Conservation (phyloP, 768 basidiomycete genomes). For the Asterophora parasitica region DNA sequence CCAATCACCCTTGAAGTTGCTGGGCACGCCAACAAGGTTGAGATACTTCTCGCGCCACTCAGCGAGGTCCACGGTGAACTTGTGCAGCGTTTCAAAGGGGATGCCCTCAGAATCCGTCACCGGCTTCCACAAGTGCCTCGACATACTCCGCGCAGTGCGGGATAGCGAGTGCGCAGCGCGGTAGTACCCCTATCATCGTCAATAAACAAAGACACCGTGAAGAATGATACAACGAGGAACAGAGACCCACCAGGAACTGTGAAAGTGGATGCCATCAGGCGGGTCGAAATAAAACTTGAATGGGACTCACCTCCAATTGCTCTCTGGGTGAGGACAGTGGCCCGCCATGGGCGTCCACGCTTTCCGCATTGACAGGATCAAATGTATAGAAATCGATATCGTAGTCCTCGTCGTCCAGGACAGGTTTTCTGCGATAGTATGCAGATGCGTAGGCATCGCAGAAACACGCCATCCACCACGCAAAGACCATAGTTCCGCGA, state of each 20-base stretch:
- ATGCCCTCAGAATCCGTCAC: slow-evolving; percentile 74
- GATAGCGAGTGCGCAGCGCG: slow-evolving; percentile 80
- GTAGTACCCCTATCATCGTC: slow-evolving; percentile 66
- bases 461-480: slow-evolving; percentile 92
- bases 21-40: slow-evolving; percentile 78
- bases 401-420: slow-evolving; percentile 85
- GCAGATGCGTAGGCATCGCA: slow-evolving; percentile 79
- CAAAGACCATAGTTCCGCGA: slow-evolving; percentile 82
- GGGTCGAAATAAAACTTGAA: not conserved
- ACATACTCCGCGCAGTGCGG: slow-evolving; percentile 77
- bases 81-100: slow-evolving; percentile 56
- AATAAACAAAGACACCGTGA: slow-evolving; percentile 11
- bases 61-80: slow-evolving; percentile 51
- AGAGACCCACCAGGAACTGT: slow-evolving; percentile 64
- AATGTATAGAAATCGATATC: slow-evolving; percentile 85
- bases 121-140: slow-evolving; percentile 77
- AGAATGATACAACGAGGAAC: slow-evolving; percentile 7
- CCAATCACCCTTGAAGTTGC: slow-evolving; percentile 81
- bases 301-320: slow-evolving; percentile 63
- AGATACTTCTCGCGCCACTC: slow-evolving; percentile 79
- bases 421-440: slow-evolving; percentile 82
- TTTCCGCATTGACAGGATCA: slow-evolving; percentile 52
- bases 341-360: slow-evolving; percentile 35
- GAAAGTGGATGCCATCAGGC: slow-evolving; percentile 14
- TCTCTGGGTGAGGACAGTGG: slow-evolving; percentile 64